A percentile compares a stretch with the other conserved stretches of the same genome.
Evolutionary conservation across 176 grass and related monocot species (phyloP).

Genomic region (Chloris gayana): DNA sequence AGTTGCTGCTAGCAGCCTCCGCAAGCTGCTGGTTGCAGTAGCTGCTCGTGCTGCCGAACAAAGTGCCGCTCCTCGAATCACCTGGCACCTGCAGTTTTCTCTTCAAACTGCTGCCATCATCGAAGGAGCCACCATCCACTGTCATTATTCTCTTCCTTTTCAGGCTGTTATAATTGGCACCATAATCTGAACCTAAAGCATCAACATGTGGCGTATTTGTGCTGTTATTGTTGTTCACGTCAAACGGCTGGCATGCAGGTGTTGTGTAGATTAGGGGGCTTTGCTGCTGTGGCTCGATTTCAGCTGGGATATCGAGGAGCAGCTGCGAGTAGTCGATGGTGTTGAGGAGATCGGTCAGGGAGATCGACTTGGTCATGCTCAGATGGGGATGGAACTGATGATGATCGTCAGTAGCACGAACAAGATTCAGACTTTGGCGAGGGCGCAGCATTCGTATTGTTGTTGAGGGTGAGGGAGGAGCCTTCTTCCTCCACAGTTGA

Average conservation of each 20-base stretch:
- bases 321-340: constrained; percentile 51
- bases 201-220: background rate
- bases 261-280: constrained; percentile 14
- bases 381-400: background rate
- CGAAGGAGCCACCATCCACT: background rate
- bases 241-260: no score
- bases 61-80: background rate
- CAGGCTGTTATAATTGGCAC: background rate
- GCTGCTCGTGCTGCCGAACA: constrained; percentile 23
- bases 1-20: background rate
- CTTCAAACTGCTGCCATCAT: background rate
- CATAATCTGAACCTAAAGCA: background rate
- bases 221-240: background rate
- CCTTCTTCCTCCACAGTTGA: constrained; percentile 37
- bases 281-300: background rate
- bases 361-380: constrained; percentile 42
- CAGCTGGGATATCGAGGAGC: constrained; percentile 34
- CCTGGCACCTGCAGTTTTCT: background rate
- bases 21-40: constrained; percentile 41
- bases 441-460: background rate
- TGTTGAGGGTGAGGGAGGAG: background rate
- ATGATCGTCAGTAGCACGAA: background rate
- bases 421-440: constrained; percentile 23
- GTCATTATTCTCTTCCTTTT: constrained; percentile 27
- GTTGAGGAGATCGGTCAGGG: constrained; percentile 63